Evolutionary conservation across 148 eudicot genomes (phyloP), one percentile per base, ranked within the genome.

Genomic region (Cornus florida): DNA sequence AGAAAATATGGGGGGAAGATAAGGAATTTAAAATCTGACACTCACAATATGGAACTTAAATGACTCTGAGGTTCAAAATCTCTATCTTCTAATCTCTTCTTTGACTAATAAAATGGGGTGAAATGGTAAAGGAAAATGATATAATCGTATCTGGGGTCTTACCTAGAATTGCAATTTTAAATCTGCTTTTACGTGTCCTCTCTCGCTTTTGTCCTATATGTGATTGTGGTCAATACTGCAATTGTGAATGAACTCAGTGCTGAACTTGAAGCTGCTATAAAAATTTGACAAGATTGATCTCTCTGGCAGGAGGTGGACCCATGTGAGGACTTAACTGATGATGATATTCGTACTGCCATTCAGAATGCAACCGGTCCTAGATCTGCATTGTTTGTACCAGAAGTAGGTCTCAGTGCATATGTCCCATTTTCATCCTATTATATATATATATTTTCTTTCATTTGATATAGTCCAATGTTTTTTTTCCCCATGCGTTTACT

Each of bases 301-400:
- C 70, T 73, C 38, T 73, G 84, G 64, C 86, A 97, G 99, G 98
- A 94, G 83, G 97, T 97, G 72, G 99, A 97, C 86, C 99, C 98
- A 33, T 97, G 97, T 85, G 98, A 97, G 75, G 97, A 89, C 83
- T 85, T 97, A 71, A 92, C 94, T 80, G 99, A 97, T 84, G 98
- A 94, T 82, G 98, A 97, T 81, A 97, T 94, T 80, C 88, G 97
- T 74, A 94, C 95, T 73, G 98, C 99, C 82, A 89, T 97, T 86
- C 98, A 94, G 86, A 97, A 97, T 91, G 95, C 99, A 68, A 92
- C 99, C 74, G 99, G 99, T 73, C 93, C 98, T 48, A 97, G 83
- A 89, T 92, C 97, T 74, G 98, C 98, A 67, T 78, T 97, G 28
- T 97, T 94, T 86, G 97, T 97, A 53, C 99, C 98, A 19, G 99